phyloP scores from a whole-genome alignment of 768 basidiomycete genomes.

The Serendipita indica region DNA sequence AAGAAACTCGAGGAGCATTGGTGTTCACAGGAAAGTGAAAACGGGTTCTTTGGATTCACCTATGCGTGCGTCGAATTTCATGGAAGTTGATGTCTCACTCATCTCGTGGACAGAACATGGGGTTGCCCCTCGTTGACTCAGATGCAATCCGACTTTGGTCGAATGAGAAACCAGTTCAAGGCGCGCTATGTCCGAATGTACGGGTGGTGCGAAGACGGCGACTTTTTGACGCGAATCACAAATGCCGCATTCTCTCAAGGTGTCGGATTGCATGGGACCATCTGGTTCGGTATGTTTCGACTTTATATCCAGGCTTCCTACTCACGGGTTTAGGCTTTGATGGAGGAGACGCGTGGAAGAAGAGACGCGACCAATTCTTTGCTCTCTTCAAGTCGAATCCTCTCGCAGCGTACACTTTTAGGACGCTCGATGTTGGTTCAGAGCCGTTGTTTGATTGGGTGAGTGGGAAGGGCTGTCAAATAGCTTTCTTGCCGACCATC shows the following conservation, averaged over 20 bases:
- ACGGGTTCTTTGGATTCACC: background rate
- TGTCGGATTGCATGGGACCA: conserved; percentile 5
- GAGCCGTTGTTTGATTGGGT: background rate
- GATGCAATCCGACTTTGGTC: conserved; percentile 9
- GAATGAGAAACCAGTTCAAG: conserved; percentile 9
- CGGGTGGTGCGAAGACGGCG: conserved; percentile 11
- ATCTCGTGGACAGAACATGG: background rate
- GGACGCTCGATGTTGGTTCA: conserved; percentile 9
- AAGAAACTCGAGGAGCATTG: background rate
- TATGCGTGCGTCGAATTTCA: background rate
- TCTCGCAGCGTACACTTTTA: conserved; percentile 10
- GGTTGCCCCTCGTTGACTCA: background rate
- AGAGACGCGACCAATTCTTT: background rate
- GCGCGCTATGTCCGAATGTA: conserved; percentile 14
- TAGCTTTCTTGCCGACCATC: background rate
- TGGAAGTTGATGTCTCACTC: background rate
- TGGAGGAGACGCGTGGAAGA: conserved; percentile 5
- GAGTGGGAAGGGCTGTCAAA: background rate
- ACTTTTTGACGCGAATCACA: background rate
- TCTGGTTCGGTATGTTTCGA: conserved; percentile 6
- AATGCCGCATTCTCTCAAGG: conserved; percentile 6
- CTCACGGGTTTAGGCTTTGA: conserved; percentile 5
- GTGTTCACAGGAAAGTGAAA: background rate
- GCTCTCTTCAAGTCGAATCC: background rate
- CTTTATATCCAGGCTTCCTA: background rate